Evolutionary conservation across 2,329 filamentous ascomycete genomes (phyloP), one percentile per base, ranked within the genome.

Genomic region (Stemphylium vesicarium): DNA sequence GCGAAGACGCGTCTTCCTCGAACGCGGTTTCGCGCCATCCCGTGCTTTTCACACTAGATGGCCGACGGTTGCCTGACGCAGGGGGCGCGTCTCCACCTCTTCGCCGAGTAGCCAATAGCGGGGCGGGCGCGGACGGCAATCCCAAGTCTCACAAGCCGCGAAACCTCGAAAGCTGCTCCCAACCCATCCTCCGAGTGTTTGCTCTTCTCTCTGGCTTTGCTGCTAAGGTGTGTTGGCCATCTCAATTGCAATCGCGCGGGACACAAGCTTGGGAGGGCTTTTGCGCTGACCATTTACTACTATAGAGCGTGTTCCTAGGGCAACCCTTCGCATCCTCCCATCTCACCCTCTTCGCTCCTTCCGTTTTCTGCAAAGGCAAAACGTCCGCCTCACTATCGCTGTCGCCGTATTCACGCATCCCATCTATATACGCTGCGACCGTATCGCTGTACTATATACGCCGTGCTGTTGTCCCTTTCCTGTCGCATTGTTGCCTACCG

Each of bases 291-390:
- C 50, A 62, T 59, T 29, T 10, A 11, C 59, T 43, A 45, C 37
- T 50, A 26, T 42, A 51, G 54, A 57, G 46, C 44, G 56, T 56
- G 66, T 67, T 63, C 55, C 59, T 53, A 44, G 55, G 57, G 60
- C 64, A 68, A 67, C 66, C 59, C 63, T 66, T 40, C 58, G 54
- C 51, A 37, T 59, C 58, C 36, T 52, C 48, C 46, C 45, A 56
- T 46, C 50, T 39, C 43, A 49, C 13, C n/a, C 49, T 49, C 44
- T 57, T 44, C 47, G 37, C 36, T n/a, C 37, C 31, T 13, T 36
- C 42, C 59, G 45, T 55, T 26, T n/a, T 35, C 37, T 10, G 4
- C 40, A 38, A 51, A 65, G 59, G 56, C 63, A 63, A 61, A 62
- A 62, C 61, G 41, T 60, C 59, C 55, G 62, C 64, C 60, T 65